Evolutionary conservation across 345 rosid genomes (phyloP).

Genomic region (Punica granatum): DNA sequence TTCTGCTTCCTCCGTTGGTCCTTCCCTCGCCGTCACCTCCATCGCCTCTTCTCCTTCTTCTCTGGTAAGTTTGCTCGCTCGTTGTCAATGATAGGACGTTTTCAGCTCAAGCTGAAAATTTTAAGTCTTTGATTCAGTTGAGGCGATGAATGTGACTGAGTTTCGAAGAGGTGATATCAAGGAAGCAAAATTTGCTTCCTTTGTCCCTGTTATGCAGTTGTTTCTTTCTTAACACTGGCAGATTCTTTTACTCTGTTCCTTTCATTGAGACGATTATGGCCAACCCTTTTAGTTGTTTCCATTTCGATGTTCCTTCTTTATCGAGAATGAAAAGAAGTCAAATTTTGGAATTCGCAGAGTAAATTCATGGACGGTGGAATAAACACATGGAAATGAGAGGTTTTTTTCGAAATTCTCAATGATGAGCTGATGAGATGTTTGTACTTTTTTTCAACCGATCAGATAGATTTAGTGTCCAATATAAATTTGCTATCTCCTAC

Average conservation of each 20-base stretch:
- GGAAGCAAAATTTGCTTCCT: background rate
- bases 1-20: constrained; percentile 44
- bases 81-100: background rate
- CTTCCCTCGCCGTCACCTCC: constrained; percentile 34
- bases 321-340: background rate
- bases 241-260: background rate
- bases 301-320: background rate
- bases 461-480: background rate
- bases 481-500: background rate
- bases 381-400: background rate
- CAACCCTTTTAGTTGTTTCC: background rate
- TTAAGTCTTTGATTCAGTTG: background rate
- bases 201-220: background rate
- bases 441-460: background rate
- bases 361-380: background rate
- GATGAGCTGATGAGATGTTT: background rate
- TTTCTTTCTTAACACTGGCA: background rate
- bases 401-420: background rate
- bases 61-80: constrained; percentile 34
- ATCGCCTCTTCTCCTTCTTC: constrained; percentile 34
- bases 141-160: background rate
- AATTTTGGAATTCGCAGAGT: background rate
- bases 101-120: background rate
- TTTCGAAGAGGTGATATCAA: background rate
- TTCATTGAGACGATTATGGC: background rate